These are phyloP conservation scores for Hirschioporus abietinus DNA, from an alignment of 768 basidiomycete species.

Conservation along the genomic window DNA sequence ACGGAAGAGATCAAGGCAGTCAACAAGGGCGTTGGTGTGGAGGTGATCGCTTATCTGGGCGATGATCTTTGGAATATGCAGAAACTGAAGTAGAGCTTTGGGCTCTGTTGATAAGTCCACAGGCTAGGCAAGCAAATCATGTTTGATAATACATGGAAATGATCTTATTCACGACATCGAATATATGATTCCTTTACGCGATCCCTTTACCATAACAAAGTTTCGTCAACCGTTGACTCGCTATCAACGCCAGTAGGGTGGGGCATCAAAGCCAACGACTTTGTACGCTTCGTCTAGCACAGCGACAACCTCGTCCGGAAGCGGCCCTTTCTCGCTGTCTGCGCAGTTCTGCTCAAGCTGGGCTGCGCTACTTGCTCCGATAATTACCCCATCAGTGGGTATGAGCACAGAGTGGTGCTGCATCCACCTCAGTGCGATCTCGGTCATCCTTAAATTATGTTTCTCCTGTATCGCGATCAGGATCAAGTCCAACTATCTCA, in stretches of 20 bases:
- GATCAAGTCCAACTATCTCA: constrained; percentile 3
- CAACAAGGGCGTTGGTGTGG: constrained; percentile 89
- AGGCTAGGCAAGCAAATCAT: not conserved
- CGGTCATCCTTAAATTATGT: constrained; percentile 41
- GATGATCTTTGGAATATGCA: constrained; percentile 81
- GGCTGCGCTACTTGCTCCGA: constrained; percentile 41
- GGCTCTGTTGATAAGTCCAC: not conserved
- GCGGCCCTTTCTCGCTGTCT: constrained; percentile 46
- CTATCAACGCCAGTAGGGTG: constrained; percentile 32
- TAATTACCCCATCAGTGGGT: constrained; percentile 39
- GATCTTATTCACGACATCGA: too few species aligned
- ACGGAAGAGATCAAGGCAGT: constrained; percentile 87
- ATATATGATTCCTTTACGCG: too few species aligned
- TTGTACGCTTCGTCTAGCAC: constrained; percentile 45
- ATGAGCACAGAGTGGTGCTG: constrained; percentile 49
- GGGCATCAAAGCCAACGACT: constrained; percentile 31
- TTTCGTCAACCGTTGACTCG: not conserved
- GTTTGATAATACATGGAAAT: not conserved
- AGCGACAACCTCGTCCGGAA: constrained; percentile 46
- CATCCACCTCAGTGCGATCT: constrained; percentile 58
- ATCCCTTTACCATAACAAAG: not conserved
- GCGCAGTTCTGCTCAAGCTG: constrained; percentile 41
- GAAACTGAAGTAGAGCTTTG: constrained; percentile 39
- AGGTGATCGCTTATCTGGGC: constrained; percentile 80
- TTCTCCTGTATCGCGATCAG: constrained; percentile 28